phyloP scores from a whole-genome alignment of 2,329 filamentous ascomycete species.

The Cladophialophora exuberans region DNA sequence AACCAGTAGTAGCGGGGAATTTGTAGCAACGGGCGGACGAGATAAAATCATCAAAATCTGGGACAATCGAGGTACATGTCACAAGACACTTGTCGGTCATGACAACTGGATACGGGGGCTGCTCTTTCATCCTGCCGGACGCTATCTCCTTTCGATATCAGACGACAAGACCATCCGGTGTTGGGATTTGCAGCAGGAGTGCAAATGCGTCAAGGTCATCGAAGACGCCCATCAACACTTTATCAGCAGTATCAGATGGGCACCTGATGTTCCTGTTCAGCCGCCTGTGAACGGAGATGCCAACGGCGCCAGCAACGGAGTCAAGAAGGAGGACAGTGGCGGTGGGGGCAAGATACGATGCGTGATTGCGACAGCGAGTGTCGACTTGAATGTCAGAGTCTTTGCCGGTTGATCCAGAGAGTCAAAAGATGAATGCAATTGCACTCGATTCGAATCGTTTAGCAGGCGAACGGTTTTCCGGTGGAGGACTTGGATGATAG shows the following conservation, averaged over 20 bases:
- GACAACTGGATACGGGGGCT: constrained; percentile 92
- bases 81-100: constrained; percentile 83
- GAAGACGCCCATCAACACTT: constrained; percentile 81
- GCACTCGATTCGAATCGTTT: constrained; percentile 4
- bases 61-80: constrained; percentile 80
- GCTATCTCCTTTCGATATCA: constrained; percentile 80
- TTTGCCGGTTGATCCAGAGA: constrained; percentile 58
- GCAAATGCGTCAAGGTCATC: constrained; percentile 83
- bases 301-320: constrained; percentile 40
- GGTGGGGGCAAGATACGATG: constrained; percentile 72
- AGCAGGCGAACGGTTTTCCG: background rate
- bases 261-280: constrained; percentile 62
- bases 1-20: constrained; percentile 76
- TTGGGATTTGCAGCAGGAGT: constrained; percentile 91
- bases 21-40: constrained; percentile 82
- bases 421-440: background rate
- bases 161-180: constrained; percentile 93
- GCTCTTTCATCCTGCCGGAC: constrained; percentile 88
- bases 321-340: constrained; percentile 55
- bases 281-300: constrained; percentile 27
- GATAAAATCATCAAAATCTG: constrained; percentile 91
- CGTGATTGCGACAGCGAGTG: constrained; percentile 83
- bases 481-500: constrained; percentile 22
- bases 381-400: constrained; percentile 77
- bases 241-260: constrained; percentile 85